phyloP scores from a whole-genome alignment of 306 rosid species.

The Vigna mungo region DNA sequence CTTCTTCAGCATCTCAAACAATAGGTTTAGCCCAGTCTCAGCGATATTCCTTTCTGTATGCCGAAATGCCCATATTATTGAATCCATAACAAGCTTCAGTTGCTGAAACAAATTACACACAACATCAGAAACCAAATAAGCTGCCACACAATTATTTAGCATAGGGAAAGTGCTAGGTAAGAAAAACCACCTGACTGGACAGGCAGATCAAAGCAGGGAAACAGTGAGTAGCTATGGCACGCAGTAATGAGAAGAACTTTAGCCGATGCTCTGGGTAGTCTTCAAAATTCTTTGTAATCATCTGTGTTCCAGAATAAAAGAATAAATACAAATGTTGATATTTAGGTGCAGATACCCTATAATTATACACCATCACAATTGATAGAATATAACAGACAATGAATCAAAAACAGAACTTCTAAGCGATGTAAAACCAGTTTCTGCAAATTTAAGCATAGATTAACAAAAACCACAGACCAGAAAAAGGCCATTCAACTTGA shows the following conservation, averaged over 20 bases:
- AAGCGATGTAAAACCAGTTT: neutral
- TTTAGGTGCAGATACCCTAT: conserved; percentile 7
- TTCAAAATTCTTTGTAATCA: conserved; percentile 94
- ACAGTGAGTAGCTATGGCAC: conserved; percentile 93
- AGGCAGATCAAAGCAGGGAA: conserved; percentile 83
- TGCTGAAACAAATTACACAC: conserved; percentile 61
- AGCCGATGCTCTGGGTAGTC: conserved; percentile 98
- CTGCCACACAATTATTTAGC: neutral
- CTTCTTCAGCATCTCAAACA: conserved; percentile 84
- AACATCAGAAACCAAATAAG: conserved; percentile 37
- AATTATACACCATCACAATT: neutral
- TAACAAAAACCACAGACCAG: neutral
- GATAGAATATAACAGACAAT: neutral
- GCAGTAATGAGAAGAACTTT: conserved; percentile 91
- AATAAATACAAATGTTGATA: neutral
- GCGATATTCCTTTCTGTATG: conserved; percentile 98
- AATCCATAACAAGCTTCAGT: conserved; percentile 96
- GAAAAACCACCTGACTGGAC: conserved; percentile 81
- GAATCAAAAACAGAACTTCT: neutral
- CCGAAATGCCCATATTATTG: conserved; percentile 97
- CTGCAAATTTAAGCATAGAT: neutral
- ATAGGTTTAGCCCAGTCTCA: conserved; percentile 85
- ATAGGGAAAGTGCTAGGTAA: neutral
- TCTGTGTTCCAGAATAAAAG: conserved; percentile 53
- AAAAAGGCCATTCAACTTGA: neutral